These are phyloP conservation scores for Meyerozyma carpophila DNA, from an alignment of 1,139 yeast genomes.

Conservation along the genomic window DNA sequence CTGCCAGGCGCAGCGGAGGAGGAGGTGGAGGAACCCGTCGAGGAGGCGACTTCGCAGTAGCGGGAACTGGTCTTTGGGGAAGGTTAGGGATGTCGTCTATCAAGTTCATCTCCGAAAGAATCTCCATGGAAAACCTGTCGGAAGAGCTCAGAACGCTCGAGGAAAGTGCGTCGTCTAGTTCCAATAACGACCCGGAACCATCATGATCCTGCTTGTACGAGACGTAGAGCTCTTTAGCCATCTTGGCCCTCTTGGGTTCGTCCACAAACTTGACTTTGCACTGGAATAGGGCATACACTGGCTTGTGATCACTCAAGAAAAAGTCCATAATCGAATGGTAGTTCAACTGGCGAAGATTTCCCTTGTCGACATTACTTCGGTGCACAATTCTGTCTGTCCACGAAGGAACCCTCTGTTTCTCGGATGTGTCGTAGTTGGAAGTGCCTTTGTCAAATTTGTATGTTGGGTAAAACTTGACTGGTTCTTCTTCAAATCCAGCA, in stretches of 20 bases:
- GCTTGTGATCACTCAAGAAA: constrained; percentile 83
- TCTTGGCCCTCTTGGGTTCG: constrained; percentile 21
- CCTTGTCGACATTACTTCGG: constrained; percentile 28
- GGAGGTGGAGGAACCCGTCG: constrained; percentile 39
- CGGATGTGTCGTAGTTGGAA: constrained; percentile 77
- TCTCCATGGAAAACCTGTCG: constrained; percentile 15
- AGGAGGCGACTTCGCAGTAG: constrained; percentile 15
- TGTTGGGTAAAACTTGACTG: constrained; percentile 71
- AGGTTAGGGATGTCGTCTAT: constrained; percentile 25
- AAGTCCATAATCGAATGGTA: constrained; percentile 55
- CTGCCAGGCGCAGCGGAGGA: constrained; percentile 15
- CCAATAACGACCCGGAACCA: constrained; percentile 16
- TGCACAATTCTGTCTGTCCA: constrained; percentile 92
- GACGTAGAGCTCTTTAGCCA: constrained; percentile 29
- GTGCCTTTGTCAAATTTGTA: constrained; percentile 93
- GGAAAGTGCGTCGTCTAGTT: constrained; percentile 10
- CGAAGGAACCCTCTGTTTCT: constrained; percentile 88
- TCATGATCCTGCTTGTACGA: constrained; percentile 29
- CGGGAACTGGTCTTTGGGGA: constrained; percentile 13
- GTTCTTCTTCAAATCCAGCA: constrained; percentile 78
- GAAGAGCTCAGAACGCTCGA: constrained; percentile 7
- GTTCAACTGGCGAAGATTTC: constrained; percentile 48
- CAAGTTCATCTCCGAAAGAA: constrained; percentile 34
- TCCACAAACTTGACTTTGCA: constrained; percentile 65
- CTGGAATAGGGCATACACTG: constrained; percentile 73